A percentile compares a stretch with the other conserved stretches of the same genome.
phyloP scores from a whole-genome alignment of 2,329 filamentous ascomycete genomes.

The Drechslerella coelobrocha region DNA sequence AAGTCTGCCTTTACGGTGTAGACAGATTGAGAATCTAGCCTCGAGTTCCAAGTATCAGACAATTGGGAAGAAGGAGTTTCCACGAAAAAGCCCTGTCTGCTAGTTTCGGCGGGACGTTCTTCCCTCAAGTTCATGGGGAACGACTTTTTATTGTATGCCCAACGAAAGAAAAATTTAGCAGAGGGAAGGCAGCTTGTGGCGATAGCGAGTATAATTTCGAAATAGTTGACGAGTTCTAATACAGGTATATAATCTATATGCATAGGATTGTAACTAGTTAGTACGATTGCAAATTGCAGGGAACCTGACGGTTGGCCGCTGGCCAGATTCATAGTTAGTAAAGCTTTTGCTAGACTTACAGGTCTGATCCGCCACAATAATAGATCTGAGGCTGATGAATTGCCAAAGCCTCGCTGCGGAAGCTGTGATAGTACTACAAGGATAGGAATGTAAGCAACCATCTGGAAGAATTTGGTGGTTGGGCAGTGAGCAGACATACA shows the following conservation, averaged over 20 bases:
- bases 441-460: neutral
- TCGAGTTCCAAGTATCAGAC: conserved; percentile 40
- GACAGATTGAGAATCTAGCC: conserved; percentile 34
- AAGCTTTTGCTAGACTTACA: conserved; percentile 15
- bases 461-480: neutral
- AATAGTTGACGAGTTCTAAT: conserved; percentile 42
- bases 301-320: neutral
- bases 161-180: conserved; percentile 42
- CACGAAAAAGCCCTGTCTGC: conserved; percentile 31
- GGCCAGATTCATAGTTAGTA: neutral
- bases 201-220: conserved; percentile 41
- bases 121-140: conserved; percentile 23
- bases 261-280: neutral
- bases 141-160: conserved; percentile 35
- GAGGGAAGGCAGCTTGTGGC: conserved; percentile 41
- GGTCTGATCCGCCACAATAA: conserved; percentile 41
- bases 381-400: conserved; percentile 24
- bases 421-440: conserved; percentile 39
- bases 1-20: conserved; percentile 30
- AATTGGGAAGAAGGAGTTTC: conserved; percentile 1
- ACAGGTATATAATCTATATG: conserved; percentile 39
- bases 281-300: neutral
- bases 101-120: conserved; percentile 25
- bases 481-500: conserved; percentile 10
- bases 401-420: conserved; percentile 39